Percentiles rank a stretch among this genome's conserved stretches.
These are phyloP conservation scores for Sarocladium brachiariae DNA, from an alignment of 2,329 filamentous ascomycete genomes.

Conservation along the genomic window DNA sequence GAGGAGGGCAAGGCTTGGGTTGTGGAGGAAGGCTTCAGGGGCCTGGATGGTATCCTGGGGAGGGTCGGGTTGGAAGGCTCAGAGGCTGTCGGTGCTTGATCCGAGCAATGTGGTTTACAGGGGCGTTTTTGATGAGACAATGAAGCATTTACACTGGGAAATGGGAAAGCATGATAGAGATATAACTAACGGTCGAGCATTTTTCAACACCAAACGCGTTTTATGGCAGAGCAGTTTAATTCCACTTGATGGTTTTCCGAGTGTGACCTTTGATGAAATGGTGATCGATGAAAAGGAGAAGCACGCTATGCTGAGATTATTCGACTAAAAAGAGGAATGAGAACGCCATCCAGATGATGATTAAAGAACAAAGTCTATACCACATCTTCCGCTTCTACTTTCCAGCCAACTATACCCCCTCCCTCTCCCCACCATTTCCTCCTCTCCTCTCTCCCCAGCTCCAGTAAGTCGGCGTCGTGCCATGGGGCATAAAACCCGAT, in stretches of 20 bases:
- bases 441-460: not conserved
- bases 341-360: not conserved
- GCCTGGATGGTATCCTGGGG: slow-evolving; percentile 49
- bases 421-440: not conserved
- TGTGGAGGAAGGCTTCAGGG: slow-evolving; percentile 81
- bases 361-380: not conserved
- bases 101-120: too few relatives aligned
- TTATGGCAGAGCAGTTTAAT: too few relatives aligned
- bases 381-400: not conserved
- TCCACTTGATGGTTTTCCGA: too few relatives aligned
- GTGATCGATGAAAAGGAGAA: not conserved
- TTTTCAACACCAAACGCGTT: not conserved
- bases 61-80: slow-evolving; percentile 11
- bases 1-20: slow-evolving; percentile 62
- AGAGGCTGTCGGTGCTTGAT: not conserved
- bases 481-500: not conserved
- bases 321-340: not conserved
- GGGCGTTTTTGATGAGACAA: not conserved
- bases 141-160: not conserved
- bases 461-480: not conserved
- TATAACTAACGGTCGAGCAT: too few relatives aligned
- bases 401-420: not conserved
- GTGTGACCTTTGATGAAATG: too few relatives aligned
- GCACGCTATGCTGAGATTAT: slow-evolving; percentile 6
- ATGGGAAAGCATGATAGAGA: too few relatives aligned